Evolutionary conservation across 306 rosid species (phyloP).

Genomic region (Dalbergia cochinchinensis): DNA sequence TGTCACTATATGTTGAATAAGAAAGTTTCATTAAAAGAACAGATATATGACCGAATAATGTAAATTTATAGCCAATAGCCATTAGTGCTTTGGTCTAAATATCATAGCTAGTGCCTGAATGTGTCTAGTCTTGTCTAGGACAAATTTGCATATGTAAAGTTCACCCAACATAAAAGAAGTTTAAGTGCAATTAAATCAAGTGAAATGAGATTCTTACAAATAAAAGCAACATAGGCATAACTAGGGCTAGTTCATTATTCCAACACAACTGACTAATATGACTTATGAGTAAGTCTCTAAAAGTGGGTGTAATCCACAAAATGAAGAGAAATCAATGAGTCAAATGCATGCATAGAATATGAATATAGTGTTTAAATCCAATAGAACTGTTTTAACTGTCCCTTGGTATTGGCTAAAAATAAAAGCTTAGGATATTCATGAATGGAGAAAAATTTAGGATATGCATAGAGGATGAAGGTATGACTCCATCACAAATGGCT

Average conservation of each 20-base stretch:
- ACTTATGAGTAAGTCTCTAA: conserved; percentile 3
- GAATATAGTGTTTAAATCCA: conserved; percentile 7
- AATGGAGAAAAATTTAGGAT: neutral
- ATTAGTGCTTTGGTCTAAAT: conserved; percentile 35
- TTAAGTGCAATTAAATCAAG: conserved; percentile 25
- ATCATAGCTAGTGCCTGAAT: conserved; percentile 18
- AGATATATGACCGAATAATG: conserved; percentile 16
- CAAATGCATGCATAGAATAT: neutral
- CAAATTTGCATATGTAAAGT: neutral
- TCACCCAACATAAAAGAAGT: conserved; percentile 20
- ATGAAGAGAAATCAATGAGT: conserved; percentile 34
- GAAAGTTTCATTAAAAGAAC: conserved; percentile 46
- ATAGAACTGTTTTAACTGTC: conserved; percentile 1
- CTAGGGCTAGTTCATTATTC: conserved; percentile 14
- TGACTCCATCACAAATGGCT: no score
- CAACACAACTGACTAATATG: neutral
- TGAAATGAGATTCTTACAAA: neutral
- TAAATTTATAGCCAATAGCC: conserved; percentile 35
- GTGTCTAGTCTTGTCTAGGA: neutral
- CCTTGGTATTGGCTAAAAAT: neutral
- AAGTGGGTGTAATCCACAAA: conserved; percentile 26
- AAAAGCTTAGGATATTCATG: neutral
- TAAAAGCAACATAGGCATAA: conserved; percentile 5
- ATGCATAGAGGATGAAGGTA: no score
- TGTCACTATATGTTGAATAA: conserved; percentile 15